Conservation (phyloP, 495 filamentous ascomycete genomes). For the Daldinia concentrica region DNA sequence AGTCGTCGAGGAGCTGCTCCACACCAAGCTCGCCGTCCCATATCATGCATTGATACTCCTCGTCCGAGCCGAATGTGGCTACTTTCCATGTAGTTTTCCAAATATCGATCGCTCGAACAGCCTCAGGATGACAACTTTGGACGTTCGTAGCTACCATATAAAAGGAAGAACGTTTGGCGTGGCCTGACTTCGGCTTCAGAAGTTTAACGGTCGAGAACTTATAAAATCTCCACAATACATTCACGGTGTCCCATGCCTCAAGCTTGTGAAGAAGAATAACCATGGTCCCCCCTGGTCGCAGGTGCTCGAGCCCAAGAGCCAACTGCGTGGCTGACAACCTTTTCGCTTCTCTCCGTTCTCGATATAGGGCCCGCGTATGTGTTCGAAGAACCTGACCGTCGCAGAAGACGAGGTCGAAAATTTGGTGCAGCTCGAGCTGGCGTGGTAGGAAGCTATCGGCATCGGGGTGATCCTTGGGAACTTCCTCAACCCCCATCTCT, state of each 20-base stretch:
- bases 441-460: conserved; percentile 49
- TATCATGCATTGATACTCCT: conserved; percentile 34
- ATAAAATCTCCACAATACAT: conserved; percentile 54
- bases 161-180: conserved; percentile 61
- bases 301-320: conserved; percentile 57
- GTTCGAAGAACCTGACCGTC: conserved; percentile 65
- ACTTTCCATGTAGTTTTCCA: conserved; percentile 58
- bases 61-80: conserved; percentile 58
- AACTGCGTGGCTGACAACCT: conserved; percentile 58
- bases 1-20: conserved; percentile 51
- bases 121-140: conserved; percentile 45
- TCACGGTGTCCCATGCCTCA: conserved; percentile 53
- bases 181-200: conserved; percentile 58
- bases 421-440: conserved; percentile 37
- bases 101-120: conserved; percentile 47
- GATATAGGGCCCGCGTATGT: conserved; percentile 54
- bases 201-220: conserved; percentile 56
- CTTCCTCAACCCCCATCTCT: conserved; percentile 57
- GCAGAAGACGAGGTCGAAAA: conserved; percentile 65
- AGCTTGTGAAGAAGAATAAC: conserved; percentile 62
- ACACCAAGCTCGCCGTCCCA: conserved; percentile 31
- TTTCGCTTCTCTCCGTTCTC: conserved; percentile 53
- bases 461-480: conserved; percentile 59
- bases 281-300: conserved; percentile 58
- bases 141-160: conserved; percentile 65